Percentiles rank a stretch among this genome's conserved stretches.
phyloP scores from a whole-genome alignment of 148 eudicot genomes.

The Salicornia ramosissima region DNA sequence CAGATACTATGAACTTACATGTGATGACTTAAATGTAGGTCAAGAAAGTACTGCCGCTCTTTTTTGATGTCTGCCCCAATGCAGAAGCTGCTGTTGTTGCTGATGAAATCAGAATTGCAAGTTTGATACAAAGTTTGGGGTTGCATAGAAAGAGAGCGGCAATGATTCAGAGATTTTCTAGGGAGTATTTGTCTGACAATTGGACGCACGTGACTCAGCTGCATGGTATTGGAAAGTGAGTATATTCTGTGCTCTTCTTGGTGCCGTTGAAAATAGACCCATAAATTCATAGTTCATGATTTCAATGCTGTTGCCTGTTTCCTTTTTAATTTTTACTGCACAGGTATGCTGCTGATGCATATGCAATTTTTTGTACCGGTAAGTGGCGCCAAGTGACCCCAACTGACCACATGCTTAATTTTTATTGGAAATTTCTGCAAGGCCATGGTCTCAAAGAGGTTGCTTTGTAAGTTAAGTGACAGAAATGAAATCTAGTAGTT shows the following conservation, averaged over 20 bases:
- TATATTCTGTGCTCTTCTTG: background rate
- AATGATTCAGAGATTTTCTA: conserved; percentile 55
- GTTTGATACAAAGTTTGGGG: conserved; percentile 53
- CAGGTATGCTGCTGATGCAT: conserved; percentile 93
- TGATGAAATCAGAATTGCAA: conserved; percentile 33
- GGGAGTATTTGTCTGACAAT: conserved; percentile 47
- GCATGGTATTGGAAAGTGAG: conserved; percentile 80
- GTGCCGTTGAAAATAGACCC: background rate
- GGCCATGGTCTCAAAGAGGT: background rate
- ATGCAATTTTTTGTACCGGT: conserved; percentile 74
- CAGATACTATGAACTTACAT: background rate
- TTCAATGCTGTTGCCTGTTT: background rate
- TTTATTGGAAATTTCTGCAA: conserved; percentile 57
- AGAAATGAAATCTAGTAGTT: background rate
- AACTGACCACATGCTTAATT: conserved; percentile 54
- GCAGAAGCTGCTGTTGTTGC: conserved; percentile 54
- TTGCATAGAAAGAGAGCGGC: conserved; percentile 52
- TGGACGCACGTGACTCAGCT: conserved; percentile 85
- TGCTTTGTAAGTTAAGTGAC: background rate
- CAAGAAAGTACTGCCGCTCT: conserved; percentile 36
- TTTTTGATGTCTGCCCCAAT: conserved; percentile 65
- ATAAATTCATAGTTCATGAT: no score
- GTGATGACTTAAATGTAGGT: conserved; percentile 35
- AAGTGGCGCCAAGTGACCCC: conserved; percentile 63
- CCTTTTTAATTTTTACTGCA: background rate